Evolutionary conservation across 495 filamentous ascomycete species (phyloP).

Genomic region (Copromyces sp.): DNA sequence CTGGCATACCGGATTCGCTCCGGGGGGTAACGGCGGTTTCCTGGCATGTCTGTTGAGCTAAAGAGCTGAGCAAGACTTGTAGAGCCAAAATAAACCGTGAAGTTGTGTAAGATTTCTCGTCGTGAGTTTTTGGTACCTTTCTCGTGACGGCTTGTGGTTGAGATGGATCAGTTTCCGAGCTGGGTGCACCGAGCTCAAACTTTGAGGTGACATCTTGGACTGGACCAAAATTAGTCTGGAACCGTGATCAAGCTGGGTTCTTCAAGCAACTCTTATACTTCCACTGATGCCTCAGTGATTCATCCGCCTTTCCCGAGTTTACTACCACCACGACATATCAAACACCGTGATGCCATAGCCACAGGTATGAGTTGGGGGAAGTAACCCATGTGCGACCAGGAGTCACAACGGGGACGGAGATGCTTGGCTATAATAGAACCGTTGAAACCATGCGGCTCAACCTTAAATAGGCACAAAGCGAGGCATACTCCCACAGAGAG

Average conservation of each 20-base stretch:
- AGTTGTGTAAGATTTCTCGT: too few relatives aligned
- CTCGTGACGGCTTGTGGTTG: too few relatives aligned
- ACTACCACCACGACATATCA: background rate
- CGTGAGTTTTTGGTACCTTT: too few relatives aligned
- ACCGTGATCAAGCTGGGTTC: background rate
- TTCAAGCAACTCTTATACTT: background rate
- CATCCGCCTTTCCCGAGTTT: background rate
- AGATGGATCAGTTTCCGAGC: background rate
- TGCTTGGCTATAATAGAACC: background rate
- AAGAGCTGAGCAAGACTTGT: background rate
- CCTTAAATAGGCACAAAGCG: background rate
- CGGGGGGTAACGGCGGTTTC: background rate
- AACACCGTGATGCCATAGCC: background rate
- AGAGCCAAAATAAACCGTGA: too few relatives aligned
- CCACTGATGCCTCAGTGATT: background rate
- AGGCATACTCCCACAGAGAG: background rate
- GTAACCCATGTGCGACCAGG: background rate
- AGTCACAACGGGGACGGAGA: background rate
- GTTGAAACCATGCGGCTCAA: background rate
- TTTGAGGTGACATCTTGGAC: background rate
- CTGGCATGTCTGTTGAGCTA: background rate
- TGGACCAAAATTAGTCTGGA: background rate
- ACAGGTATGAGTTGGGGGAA: background rate
- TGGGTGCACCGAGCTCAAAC: background rate
- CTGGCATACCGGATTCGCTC: background rate